Evolutionary conservation across 495 filamentous ascomycete species (phyloP).

Genomic region (Poronia punctata): DNA sequence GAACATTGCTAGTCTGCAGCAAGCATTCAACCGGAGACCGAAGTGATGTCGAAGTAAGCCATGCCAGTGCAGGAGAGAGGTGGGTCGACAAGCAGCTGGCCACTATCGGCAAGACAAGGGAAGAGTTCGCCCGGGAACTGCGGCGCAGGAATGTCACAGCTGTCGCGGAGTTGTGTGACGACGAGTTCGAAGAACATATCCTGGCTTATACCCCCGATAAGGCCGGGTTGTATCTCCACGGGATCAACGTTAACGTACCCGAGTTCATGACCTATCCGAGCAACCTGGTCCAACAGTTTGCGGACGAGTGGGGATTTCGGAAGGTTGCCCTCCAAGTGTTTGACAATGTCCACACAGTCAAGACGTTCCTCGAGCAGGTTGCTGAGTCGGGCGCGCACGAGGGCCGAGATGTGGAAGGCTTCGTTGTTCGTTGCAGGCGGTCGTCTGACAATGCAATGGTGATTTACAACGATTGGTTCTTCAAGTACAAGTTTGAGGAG

Average conservation of each 20-base stretch:
- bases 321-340: slow-evolving; percentile 76
- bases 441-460: slow-evolving; percentile 25
- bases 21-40: slow-evolving; percentile 90
- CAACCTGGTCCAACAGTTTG: slow-evolving; percentile 74
- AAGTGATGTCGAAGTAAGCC: slow-evolving; percentile 60
- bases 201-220: slow-evolving; percentile 75
- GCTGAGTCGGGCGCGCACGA: slow-evolving; percentile 81
- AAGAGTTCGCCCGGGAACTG: slow-evolving; percentile 68
- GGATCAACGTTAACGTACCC: slow-evolving; percentile 89
- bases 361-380: slow-evolving; percentile 71
- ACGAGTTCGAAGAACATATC: slow-evolving; percentile 94
- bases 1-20: slow-evolving; percentile 84
- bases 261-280: slow-evolving; percentile 80
- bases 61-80: slow-evolving; percentile 75
- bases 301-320: slow-evolving; percentile 88
- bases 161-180: slow-evolving; percentile 94
- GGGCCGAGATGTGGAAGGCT: slow-evolving; percentile 90
- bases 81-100: slow-evolving; percentile 79
- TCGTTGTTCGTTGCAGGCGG: slow-evolving; percentile 86
- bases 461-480: slow-evolving; percentile 84
- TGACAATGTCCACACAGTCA: slow-evolving; percentile 64
- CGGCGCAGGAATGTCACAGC: slow-evolving; percentile 80
- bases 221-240: slow-evolving; percentile 92
- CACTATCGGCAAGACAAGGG: slow-evolving; percentile 63
- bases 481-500: slow-evolving; percentile 99